Percentiles rank a stretch among this genome's conserved stretches.
These are phyloP conservation scores for Tanozyma kutaoensis DNA, from an alignment of 805 yeast genomes.

Conservation along the genomic window DNA sequence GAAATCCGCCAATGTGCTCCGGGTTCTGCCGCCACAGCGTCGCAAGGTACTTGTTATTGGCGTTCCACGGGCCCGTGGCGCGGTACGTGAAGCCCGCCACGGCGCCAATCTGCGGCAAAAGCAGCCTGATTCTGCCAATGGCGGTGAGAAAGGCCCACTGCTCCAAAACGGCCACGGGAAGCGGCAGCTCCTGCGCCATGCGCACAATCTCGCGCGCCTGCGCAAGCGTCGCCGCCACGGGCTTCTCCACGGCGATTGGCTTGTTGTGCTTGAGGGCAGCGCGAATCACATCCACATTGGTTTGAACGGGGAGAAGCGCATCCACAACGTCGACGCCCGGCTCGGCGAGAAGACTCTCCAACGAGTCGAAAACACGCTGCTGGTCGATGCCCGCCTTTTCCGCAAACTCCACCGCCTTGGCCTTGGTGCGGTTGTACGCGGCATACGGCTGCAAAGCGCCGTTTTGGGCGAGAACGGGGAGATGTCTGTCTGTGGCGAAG, in stretches of 20 bases:
- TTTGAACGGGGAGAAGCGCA: conserved; percentile 81
- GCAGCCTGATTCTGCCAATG: conserved; percentile 12
- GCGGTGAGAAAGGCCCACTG: conserved; percentile 71
- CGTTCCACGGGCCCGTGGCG: conserved; percentile 62
- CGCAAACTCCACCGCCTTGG: conserved; percentile 78
- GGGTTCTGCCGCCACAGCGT: conserved; percentile 88
- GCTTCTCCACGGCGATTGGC: conserved; percentile 79
- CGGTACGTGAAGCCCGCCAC: conserved; percentile 31
- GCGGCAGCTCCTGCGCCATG: conserved; percentile 42
- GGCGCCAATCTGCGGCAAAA: neutral
- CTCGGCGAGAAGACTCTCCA: conserved; percentile 57
- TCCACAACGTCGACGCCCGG: conserved; percentile 66
- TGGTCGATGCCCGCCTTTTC: conserved; percentile 37
- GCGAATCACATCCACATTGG: conserved; percentile 54
- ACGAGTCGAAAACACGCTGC: conserved; percentile 39
- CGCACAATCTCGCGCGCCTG: conserved; percentile 75
- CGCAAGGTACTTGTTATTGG: conserved; percentile 41
- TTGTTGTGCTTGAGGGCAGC: conserved; percentile 62
- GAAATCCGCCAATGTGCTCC: conserved; percentile 83
- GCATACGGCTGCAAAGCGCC: conserved; percentile 47
- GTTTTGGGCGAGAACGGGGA: conserved; percentile 52
- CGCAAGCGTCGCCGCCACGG: conserved; percentile 73
- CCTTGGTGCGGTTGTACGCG: conserved; percentile 70
- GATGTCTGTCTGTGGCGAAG: conserved; percentile 74
- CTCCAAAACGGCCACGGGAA: conserved; percentile 71